Evolutionary conservation across 345 rosid genomes (phyloP).

Genomic region (Rhodamnia argentea): DNA sequence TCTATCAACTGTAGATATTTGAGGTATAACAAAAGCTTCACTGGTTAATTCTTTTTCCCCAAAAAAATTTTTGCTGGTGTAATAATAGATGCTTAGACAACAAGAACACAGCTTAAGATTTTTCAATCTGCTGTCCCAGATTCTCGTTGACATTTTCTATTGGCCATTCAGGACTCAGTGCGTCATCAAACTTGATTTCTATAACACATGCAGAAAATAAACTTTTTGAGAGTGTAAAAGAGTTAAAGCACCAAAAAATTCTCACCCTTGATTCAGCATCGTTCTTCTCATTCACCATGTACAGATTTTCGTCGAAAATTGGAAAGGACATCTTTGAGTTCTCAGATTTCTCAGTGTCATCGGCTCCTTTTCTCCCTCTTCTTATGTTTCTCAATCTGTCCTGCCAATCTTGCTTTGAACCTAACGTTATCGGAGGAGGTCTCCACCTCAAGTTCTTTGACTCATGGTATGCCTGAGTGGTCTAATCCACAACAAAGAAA

Average conservation of each 20-base stretch:
- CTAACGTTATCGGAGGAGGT: conserved; percentile 28
- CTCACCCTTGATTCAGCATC: conserved; percentile 77
- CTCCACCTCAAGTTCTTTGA: conserved; percentile 54
- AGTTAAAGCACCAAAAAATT: background rate
- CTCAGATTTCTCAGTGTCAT: conserved; percentile 47
- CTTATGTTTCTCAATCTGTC: conserved; percentile 59
- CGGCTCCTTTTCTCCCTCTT: conserved; percentile 55
- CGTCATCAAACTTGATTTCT: background rate
- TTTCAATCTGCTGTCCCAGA: background rate
- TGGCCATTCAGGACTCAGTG: background rate
- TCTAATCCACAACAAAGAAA: background rate
- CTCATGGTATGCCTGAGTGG: conserved; percentile 38
- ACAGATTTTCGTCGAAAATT: conserved; percentile 60
- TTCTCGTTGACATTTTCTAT: background rate
- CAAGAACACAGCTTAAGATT: background rate
- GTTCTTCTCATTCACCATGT: conserved; percentile 46
- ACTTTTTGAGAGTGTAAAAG: background rate
- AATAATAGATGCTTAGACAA: background rate
- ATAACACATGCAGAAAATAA: background rate
- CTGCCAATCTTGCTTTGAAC: conserved; percentile 81
- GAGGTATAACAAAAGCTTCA: background rate
- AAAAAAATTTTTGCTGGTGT: background rate
- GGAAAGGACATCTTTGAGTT: conserved; percentile 54
- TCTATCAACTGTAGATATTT: background rate
- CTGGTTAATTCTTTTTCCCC: background rate